These are phyloP conservation scores for Penicillium antarcticum DNA, from an alignment of 495 filamentous ascomycete species.

Conservation along the genomic window DNA sequence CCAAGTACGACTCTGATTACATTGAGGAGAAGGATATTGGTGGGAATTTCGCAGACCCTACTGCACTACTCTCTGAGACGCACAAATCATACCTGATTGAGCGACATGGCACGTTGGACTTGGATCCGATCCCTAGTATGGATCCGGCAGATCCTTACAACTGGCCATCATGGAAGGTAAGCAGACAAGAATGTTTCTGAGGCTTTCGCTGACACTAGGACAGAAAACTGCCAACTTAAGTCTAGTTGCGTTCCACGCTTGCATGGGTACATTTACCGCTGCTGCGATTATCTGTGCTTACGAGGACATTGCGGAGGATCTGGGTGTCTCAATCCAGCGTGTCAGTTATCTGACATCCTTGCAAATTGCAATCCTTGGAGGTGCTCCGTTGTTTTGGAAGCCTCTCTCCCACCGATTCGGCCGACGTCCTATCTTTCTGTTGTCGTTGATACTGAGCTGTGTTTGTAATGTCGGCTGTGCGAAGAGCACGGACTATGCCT, in stretches of 20 bases:
- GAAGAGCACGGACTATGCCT: conserved; percentile 36
- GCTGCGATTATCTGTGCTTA: conserved; percentile 53
- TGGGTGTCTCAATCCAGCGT: conserved; percentile 40
- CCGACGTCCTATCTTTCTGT: conserved; percentile 48
- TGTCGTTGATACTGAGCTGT: conserved; percentile 43
- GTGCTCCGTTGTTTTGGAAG: conserved; percentile 52
- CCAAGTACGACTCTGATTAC: conserved; percentile 16
- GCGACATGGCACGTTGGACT: conserved; percentile 51
- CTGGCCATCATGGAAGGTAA: conserved; percentile 52
- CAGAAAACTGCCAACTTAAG: conserved; percentile 51
- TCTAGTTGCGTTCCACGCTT: conserved; percentile 55
- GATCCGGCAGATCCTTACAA: conserved; percentile 53
- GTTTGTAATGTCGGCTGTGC: conserved; percentile 48
- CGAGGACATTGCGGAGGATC: conserved; percentile 40
- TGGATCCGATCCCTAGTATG: conserved; percentile 50
- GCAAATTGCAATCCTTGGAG: conserved; percentile 51
- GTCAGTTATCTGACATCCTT: conserved; percentile 51
- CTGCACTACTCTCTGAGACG: conserved; percentile 21
- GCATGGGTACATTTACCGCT: conserved; percentile 56
- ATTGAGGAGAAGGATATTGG: conserved; percentile 25
- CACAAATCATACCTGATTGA: conserved; percentile 47
- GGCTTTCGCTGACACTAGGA: neutral
- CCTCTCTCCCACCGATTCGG: conserved; percentile 54
- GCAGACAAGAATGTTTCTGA: neutral
- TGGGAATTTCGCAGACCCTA: conserved; percentile 2